These are phyloP conservation scores for Gossypium aridum DNA, from an alignment of 441 rosid species.

Conservation along the genomic window DNA sequence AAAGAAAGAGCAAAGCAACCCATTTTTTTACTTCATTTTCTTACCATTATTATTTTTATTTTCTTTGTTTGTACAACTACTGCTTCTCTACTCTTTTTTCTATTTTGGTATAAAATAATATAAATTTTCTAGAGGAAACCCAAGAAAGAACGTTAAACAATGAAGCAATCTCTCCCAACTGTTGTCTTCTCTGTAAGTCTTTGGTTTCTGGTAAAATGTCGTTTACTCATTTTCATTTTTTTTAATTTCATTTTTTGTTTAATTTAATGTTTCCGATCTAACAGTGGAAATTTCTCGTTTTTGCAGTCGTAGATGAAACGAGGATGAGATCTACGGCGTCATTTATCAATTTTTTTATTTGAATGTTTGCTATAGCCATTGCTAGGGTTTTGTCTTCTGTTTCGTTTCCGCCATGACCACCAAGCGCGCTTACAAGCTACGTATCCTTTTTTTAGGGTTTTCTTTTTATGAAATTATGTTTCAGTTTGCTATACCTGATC, in stretches of 20 bases:
- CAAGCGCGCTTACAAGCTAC: slow-evolving; percentile 99
- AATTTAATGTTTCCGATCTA: slow-evolving; percentile 26
- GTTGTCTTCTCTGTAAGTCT: not conserved
- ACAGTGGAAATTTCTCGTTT: slow-evolving; percentile 17
- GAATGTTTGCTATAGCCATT: slow-evolving; percentile 27
- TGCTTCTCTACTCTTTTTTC: not conserved
- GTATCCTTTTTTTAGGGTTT: slow-evolving; percentile 61
- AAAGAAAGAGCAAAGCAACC: not conserved
- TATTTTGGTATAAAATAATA: not conserved
- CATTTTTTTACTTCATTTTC: not conserved
- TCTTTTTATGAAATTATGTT: slow-evolving; percentile 12
- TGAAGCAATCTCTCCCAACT: not conserved
- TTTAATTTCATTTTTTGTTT: slow-evolving; percentile 7
- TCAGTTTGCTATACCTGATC: slow-evolving; percentile 11
- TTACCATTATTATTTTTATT: not conserved
- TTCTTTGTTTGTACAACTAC: not conserved
- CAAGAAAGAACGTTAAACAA: not conserved
- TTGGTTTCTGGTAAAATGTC: slow-evolving; percentile 8
- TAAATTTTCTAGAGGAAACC: not conserved
- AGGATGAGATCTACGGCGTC: not conserved
- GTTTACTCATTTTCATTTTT: slow-evolving; percentile 17
- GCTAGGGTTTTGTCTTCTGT: slow-evolving; percentile 30
- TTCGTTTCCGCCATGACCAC: slow-evolving; percentile 68
- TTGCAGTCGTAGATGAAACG: slow-evolving; percentile 11
- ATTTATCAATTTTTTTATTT: slow-evolving; percentile 19